A percentile compares a stretch with the other conserved stretches of the same genome.
Evolutionary conservation across 2,329 filamentous ascomycete species (phyloP).

Genomic region (Trichoderma sp.): DNA sequence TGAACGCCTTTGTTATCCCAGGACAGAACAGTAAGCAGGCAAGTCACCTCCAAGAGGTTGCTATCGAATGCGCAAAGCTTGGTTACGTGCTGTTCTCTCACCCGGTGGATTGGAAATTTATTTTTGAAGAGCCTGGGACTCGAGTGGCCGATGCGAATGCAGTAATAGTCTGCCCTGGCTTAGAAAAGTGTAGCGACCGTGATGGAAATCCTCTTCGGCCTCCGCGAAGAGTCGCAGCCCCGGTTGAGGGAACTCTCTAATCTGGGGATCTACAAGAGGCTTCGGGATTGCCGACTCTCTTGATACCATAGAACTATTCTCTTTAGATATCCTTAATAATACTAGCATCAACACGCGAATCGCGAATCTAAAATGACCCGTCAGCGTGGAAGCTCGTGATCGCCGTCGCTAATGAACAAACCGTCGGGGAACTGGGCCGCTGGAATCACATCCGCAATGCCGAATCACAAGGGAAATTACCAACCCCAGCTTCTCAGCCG

Average conservation of each 20-base stretch:
- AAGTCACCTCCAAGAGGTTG: slow-evolving; percentile 41
- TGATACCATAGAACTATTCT: background rate
- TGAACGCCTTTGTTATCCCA: background rate
- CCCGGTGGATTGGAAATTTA: slow-evolving; percentile 41
- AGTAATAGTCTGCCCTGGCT: slow-evolving; percentile 30
- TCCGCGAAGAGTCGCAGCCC: slow-evolving; percentile 29
- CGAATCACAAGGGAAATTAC: background rate
- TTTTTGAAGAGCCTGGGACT: slow-evolving; percentile 25
- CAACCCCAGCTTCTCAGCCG: background rate
- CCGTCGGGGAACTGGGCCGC: background rate
- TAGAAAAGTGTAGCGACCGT: slow-evolving; percentile 32
- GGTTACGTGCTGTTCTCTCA: slow-evolving; percentile 47
- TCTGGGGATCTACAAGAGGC: background rate
- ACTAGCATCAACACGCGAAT: background rate
- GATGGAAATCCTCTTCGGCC: slow-evolving; percentile 30
- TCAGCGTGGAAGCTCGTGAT: background rate
- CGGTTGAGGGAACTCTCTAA: slow-evolving; percentile 3
- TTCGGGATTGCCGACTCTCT: background rate
- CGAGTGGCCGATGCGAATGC: background rate
- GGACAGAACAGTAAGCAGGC: background rate
- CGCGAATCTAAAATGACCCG: background rate
- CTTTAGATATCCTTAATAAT: background rate
- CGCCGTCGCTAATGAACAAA: background rate
- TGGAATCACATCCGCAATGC: background rate
- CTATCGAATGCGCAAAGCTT: slow-evolving; percentile 43